Conservation (phyloP, 1,139 yeast species). For the Yamadazyma pseudoaaseri region DNA sequence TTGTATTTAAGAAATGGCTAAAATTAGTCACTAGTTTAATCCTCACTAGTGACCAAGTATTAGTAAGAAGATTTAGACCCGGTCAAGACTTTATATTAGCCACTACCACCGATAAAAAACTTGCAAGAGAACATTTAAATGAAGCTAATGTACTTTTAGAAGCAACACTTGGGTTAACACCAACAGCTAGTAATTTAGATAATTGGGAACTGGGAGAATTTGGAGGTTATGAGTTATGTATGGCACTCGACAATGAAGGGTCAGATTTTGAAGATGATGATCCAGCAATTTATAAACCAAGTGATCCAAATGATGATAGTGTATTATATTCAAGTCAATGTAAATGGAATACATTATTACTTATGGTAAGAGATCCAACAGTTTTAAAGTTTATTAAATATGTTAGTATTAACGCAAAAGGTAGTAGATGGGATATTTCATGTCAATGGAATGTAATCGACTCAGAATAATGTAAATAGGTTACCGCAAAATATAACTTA, state of each 20-base stretch:
- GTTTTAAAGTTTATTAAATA: slow-evolving; percentile 90
- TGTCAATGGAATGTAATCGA: slow-evolving; percentile 73
- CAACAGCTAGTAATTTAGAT: slow-evolving; percentile 48
- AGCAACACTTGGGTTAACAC: slow-evolving; percentile 77
- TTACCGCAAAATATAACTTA: not conserved
- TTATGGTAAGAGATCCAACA: slow-evolving; percentile 80
- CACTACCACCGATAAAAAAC: slow-evolving; percentile 59
- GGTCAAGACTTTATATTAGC: slow-evolving; percentile 94
- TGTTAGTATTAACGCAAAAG: slow-evolving; percentile 83
- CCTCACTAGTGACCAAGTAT: slow-evolving; percentile 63
- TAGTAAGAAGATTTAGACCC: slow-evolving; percentile 87
- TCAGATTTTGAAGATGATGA: slow-evolving; percentile 52
- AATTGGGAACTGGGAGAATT: slow-evolving; percentile 86
- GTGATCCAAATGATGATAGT: slow-evolving; percentile 67
- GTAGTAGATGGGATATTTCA: slow-evolving; percentile 89
- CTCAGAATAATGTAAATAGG: not conserved
- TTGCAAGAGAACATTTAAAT: slow-evolving; percentile 32
- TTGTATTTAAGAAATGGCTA: slow-evolving; percentile 71
- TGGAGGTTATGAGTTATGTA: slow-evolving; percentile 93
- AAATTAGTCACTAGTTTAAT: slow-evolving; percentile 60
- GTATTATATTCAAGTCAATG: slow-evolving; percentile 82
- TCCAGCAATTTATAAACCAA: slow-evolving; percentile 56
- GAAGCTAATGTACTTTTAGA: slow-evolving; percentile 56
- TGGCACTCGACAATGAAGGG: slow-evolving; percentile 57
- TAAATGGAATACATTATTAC: slow-evolving; percentile 73